These are phyloP conservation scores for Dactylellina drechsleri DNA, from an alignment of 2,329 filamentous ascomycete genomes.

Conservation along the genomic window DNA sequence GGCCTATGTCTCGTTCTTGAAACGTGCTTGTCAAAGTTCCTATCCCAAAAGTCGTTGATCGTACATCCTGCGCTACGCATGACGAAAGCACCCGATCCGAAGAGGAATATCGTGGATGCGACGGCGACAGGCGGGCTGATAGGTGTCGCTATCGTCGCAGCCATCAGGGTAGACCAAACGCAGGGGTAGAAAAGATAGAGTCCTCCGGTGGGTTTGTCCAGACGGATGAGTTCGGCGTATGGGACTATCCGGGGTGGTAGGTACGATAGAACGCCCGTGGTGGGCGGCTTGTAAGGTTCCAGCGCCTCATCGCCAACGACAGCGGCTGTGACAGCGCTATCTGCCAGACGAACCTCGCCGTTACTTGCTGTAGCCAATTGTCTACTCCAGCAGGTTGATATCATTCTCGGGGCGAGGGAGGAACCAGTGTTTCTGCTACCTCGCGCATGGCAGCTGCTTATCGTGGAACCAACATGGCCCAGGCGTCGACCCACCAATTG, in stretches of 20 bases:
- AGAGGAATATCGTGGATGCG: slow-evolving; percentile 72
- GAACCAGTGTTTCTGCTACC: slow-evolving; percentile 35
- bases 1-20: slow-evolving; percentile 79
- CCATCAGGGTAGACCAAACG: slow-evolving; percentile 83
- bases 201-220: slow-evolving; percentile 83
- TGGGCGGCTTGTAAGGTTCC: slow-evolving; percentile 72
- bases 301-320: slow-evolving; percentile 22
- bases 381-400: slow-evolving; percentile 22
- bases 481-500: slow-evolving; percentile 24
- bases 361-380: slow-evolving; percentile 22
- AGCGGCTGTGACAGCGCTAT: slow-evolving; percentile 32
- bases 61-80: slow-evolving; percentile 90
- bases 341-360: slow-evolving; percentile 49
- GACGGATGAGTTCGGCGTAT: slow-evolving; percentile 81
- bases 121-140: slow-evolving; percentile 71
- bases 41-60: slow-evolving; percentile 91
- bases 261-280: slow-evolving; percentile 74
- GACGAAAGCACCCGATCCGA: slow-evolving; percentile 79
- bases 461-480: slow-evolving; percentile 2
- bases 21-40: slow-evolving; percentile 84
- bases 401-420: slow-evolving; percentile 18
- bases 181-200: slow-evolving; percentile 89
- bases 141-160: slow-evolving; percentile 74
- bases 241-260: slow-evolving; percentile 78
- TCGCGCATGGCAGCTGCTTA: slow-evolving; percentile 10